Conservation (phyloP, 2,329 filamentous ascomycete species). For the Clonostachys rosea region DNA sequence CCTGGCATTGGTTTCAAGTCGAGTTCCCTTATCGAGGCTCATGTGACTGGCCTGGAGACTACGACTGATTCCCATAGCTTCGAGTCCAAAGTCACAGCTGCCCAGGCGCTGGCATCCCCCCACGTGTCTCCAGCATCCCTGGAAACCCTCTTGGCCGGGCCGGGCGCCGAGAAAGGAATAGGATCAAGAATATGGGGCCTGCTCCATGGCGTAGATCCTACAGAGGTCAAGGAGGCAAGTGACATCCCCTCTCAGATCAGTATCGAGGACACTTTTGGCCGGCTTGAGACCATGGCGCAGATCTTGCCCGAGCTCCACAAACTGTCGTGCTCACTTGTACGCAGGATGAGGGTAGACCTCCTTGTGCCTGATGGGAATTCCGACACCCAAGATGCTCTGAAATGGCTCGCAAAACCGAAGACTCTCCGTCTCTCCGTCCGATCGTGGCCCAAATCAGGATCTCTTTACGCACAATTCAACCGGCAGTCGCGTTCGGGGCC, state of each 20-base stretch:
- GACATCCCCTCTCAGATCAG: constrained; percentile 82
- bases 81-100: constrained; percentile 52
- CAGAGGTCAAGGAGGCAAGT: constrained; percentile 66
- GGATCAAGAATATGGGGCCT: constrained; percentile 72
- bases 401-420: constrained; percentile 76
- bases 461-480: constrained; percentile 51
- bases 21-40: constrained; percentile 40
- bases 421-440: constrained; percentile 79
- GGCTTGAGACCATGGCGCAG: constrained; percentile 58
- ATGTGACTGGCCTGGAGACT: constrained; percentile 35
- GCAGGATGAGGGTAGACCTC: constrained; percentile 76
- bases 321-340: constrained; percentile 66
- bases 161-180: constrained; percentile 67
- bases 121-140: constrained; percentile 60
- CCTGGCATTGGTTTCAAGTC: constrained; percentile 81
- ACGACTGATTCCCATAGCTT: constrained; percentile 26
- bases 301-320: constrained; percentile 65
- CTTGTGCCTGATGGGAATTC: constrained; percentile 39
- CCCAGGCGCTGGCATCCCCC: constrained; percentile 58
- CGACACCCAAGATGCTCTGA: constrained; percentile 18
- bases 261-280: constrained; percentile 87
- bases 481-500: constrained; percentile 73
- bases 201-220: constrained; percentile 74
- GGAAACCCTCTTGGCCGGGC: constrained; percentile 64
- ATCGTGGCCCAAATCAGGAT: constrained; percentile 35